Percentiles rank a stretch among this genome's conserved stretches.
Conservation (phyloP, 345 rosid genomes). For the Angophora floribunda region DNA sequence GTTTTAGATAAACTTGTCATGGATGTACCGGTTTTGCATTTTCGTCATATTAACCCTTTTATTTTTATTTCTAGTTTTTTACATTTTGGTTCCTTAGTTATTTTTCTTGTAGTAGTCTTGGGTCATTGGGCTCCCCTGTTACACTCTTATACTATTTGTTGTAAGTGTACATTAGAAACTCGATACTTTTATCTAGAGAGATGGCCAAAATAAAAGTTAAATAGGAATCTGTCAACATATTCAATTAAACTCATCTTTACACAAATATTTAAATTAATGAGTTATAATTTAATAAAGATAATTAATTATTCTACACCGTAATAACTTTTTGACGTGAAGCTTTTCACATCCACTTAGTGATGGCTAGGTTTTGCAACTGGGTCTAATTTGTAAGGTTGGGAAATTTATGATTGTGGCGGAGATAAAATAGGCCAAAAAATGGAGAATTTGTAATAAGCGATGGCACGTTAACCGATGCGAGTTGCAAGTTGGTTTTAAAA, state of each 20-base stretch:
- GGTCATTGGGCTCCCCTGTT: too few species aligned
- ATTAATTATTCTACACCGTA: not conserved
- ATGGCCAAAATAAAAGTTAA: not conserved
- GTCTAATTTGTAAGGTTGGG: not conserved
- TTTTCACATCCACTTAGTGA: too few species aligned
- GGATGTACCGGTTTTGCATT: too few species aligned
- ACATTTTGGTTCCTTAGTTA: too few species aligned
- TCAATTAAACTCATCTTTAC: not conserved
- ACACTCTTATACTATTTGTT: not conserved
- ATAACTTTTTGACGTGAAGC: not conserved
- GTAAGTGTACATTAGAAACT: rapidly evolving
- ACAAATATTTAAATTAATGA: rapidly evolving
- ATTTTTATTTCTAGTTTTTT: too few species aligned
- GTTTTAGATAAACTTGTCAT: too few species aligned
- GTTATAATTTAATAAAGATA: not conserved
- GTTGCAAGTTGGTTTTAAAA: not conserved
- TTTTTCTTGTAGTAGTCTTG: too few species aligned
- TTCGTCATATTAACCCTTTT: too few species aligned
- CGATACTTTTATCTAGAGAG: not conserved
- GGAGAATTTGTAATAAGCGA: not conserved
- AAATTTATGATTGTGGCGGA: not conserved
- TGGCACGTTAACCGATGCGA: not conserved
- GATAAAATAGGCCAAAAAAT: not conserved
- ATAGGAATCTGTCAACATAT: not conserved
- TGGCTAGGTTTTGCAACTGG: not conserved